Evolutionary conservation across 140 eudicot genomes (phyloP).

Genomic region (Senecio squalidus): DNA sequence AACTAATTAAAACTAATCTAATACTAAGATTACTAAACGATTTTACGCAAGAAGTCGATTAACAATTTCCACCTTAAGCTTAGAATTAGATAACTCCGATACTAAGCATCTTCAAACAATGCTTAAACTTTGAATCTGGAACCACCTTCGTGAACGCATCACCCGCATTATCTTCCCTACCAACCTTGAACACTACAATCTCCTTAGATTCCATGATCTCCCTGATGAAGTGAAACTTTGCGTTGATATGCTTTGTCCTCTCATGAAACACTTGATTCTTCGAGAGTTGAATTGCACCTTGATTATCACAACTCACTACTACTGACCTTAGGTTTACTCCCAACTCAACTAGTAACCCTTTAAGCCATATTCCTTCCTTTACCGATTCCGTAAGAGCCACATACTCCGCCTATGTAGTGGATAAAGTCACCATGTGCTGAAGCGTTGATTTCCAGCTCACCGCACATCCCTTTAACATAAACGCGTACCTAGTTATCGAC

Average conservation of each 20-base stretch:
- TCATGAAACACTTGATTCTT: too few species aligned
- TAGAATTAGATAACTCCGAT: too few species aligned
- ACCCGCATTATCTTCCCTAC: not conserved
- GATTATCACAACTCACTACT: not conserved
- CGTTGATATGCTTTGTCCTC: too few species aligned
- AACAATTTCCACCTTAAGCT: too few species aligned
- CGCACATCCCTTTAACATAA: not conserved
- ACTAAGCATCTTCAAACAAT: too few species aligned
- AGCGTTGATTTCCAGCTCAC: not conserved
- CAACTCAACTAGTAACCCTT: not conserved
- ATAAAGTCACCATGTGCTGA: not conserved
- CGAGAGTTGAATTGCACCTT: not conserved
- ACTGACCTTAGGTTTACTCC: not conserved
- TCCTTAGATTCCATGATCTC: not conserved
- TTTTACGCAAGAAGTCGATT: too few species aligned
- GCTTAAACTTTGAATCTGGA: not conserved
- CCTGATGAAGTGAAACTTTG: not conserved
- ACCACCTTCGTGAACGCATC: not conserved
- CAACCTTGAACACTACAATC: not conserved
- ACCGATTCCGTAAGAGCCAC: not conserved
- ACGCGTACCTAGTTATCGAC: not conserved
- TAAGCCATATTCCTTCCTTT: too few species aligned
- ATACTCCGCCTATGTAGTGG: not conserved
- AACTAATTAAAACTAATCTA: too few species aligned
- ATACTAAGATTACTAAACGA: too few species aligned